These are phyloP conservation scores for Amoebophrya sp. DNA, from an alignment of 169 alveolate species.

Conservation along the genomic window DNA sequence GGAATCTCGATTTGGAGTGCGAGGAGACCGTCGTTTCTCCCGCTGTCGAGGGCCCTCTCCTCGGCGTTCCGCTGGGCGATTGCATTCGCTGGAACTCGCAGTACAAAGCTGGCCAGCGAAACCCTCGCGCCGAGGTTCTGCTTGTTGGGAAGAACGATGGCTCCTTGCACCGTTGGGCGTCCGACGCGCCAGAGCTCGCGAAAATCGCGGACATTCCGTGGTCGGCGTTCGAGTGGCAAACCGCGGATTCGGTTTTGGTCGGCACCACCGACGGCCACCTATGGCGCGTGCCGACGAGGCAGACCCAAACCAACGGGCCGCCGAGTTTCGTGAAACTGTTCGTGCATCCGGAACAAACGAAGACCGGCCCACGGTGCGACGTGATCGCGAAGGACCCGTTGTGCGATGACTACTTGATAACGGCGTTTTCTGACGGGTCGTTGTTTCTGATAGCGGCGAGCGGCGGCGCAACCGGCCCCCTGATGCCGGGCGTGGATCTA, in stretches of 20 bases:
- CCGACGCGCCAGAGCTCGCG: background rate
- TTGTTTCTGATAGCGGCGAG: background rate
- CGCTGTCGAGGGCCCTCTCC: background rate
- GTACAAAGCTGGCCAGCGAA: background rate
- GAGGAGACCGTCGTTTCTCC: background rate
- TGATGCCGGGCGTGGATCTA: too few relatives aligned
- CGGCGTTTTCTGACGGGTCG: background rate
- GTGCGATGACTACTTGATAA: background rate
- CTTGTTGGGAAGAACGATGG: background rate
- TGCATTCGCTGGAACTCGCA: background rate
- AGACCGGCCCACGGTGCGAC: background rate
- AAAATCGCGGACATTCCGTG: background rate
- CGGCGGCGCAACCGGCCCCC: background rate
- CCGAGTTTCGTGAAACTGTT: background rate
- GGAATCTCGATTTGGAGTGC: background rate
- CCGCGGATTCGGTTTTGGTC: background rate
- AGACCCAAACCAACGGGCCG: too few relatives aligned
- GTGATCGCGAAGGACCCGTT: background rate
- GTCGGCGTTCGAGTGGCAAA: background rate
- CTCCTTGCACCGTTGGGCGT: background rate
- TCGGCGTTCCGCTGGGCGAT: background rate
- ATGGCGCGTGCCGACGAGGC: too few relatives aligned
- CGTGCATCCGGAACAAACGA: background rate
- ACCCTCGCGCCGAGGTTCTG: background rate
- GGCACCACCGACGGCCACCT: background rate